Evolutionary conservation across 2,329 filamentous ascomycete species (phyloP).

Genomic region (Pyrenochaeta sp.): DNA sequence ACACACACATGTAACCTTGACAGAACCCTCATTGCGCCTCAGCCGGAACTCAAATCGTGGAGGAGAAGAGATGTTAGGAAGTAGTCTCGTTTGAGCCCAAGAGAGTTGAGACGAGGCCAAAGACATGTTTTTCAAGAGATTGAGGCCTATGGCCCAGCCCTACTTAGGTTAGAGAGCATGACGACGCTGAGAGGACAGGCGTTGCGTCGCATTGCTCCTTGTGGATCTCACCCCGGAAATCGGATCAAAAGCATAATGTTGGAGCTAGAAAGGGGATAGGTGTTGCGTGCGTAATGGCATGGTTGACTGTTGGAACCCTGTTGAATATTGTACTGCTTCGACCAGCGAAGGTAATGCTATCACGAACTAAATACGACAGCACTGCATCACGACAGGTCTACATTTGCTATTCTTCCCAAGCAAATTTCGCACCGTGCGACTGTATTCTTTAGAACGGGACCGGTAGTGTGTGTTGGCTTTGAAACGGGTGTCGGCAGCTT

Average conservation of each 20-base stretch:
- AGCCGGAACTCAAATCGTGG: not conserved
- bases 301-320: not conserved
- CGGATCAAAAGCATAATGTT: constrained; percentile 12
- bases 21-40: constrained; percentile 39
- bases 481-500: not conserved
- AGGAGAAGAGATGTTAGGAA: not conserved
- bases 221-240: constrained; percentile 6
- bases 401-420: not conserved
- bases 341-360: no score
- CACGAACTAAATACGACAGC: not conserved
- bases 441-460: not conserved
- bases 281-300: constrained; percentile 19
- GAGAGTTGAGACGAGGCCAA: constrained; percentile 8
- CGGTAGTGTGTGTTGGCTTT: not conserved
- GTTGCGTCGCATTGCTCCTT: not conserved
- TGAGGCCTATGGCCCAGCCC: constrained; percentile 17
- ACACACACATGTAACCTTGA: constrained; percentile 40
- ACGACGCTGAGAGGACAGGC: constrained; percentile 25
- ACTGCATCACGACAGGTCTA: not conserved
- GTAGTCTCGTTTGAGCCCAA: not conserved
- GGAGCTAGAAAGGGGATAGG: constrained; percentile 17
- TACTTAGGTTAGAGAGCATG: constrained; percentile 28
- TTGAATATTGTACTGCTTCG: not conserved
- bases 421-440: not conserved
- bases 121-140: constrained; percentile 28